phyloP scores from a whole-genome alignment of 1,284 basidiomycete genomes.

The Hemileia vastatrix region DNA sequence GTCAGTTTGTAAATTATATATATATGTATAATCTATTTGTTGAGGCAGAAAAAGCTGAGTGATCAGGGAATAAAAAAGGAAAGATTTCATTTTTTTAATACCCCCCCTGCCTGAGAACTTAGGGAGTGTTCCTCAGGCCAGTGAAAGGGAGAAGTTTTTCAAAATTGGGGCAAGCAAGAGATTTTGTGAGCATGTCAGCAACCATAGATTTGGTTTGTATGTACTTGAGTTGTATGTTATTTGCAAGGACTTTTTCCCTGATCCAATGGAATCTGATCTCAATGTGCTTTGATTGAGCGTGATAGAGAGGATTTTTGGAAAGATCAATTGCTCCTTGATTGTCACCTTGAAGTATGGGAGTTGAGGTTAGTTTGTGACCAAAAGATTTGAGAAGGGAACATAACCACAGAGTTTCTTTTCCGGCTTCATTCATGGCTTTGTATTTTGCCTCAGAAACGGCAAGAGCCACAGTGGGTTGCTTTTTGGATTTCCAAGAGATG shows the following conservation, averaged over 20 bases:
- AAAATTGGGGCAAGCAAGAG: too few species aligned
- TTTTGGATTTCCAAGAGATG: not conserved
- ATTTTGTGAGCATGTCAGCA: too few species aligned
- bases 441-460: not conserved
- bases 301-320: conserved; percentile 40
- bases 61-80: too few species aligned
- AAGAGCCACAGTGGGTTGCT: not conserved
- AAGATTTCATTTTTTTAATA: too few species aligned
- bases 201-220: conserved; percentile 33
- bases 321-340: conserved; percentile 46
- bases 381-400: too few species aligned
- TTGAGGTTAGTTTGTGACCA: too few species aligned
- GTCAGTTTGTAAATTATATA: too few species aligned
- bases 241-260: conserved; percentile 42
- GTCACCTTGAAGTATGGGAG: conserved; percentile 42
- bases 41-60: too few species aligned
- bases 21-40: too few species aligned
- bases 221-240: conserved; percentile 40
- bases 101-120: too few species aligned
- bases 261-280: conserved; percentile 47
- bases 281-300: conserved; percentile 48
- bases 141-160: too few species aligned
- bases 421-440: conserved; percentile 1
- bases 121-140: too few species aligned
- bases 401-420: conserved; percentile 5